Conservation (phyloP, 371 early-diverging fungal species). For the Rhizopus microsporus region DNA sequence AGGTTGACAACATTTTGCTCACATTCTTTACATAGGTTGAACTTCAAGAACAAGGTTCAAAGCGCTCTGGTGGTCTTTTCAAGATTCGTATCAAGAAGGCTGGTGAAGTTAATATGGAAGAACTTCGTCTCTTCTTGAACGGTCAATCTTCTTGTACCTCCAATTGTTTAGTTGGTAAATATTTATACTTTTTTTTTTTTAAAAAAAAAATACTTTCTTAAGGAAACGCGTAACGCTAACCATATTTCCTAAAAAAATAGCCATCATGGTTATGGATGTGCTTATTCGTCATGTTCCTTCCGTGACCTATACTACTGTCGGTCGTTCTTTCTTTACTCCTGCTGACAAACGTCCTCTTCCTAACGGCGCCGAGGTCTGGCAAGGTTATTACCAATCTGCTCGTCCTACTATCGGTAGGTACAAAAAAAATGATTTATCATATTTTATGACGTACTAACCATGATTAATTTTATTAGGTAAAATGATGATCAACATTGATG, state of each 20-base stretch:
- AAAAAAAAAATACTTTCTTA: neutral
- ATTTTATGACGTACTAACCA: neutral
- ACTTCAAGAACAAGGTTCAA: conserved; percentile 25
- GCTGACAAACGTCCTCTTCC: conserved; percentile 59
- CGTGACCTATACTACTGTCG: conserved; percentile 72
- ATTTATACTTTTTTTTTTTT: no score
- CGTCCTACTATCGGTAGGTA: conserved; percentile 69
- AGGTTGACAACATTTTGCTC: neutral
- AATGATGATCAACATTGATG: conserved; percentile 87
- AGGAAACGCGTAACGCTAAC: neutral
- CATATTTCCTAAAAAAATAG: conserved; percentile 22
- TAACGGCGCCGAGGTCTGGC: conserved; percentile 91
- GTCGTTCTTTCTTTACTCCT: conserved; percentile 89
- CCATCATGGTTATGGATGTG: conserved; percentile 84
- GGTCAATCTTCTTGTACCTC: conserved; percentile 46
- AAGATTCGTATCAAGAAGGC: conserved; percentile 63
- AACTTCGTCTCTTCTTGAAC: conserved; percentile 53
- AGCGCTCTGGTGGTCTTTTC: conserved; percentile 39
- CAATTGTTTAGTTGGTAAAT: conserved; percentile 50
- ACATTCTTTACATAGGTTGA: conserved; percentile 34
- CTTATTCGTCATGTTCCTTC: conserved; percentile 82
- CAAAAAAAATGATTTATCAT: neutral
- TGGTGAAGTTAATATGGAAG: conserved; percentile 58
- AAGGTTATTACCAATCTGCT: conserved; percentile 89
- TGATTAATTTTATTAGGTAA: conserved; percentile 27